A percentile compares a stretch with the other conserved stretches of the same genome.
Evolutionary conservation across 2,329 filamentous ascomycete species (phyloP).

Genomic region (Pezicula carpinea): DNA sequence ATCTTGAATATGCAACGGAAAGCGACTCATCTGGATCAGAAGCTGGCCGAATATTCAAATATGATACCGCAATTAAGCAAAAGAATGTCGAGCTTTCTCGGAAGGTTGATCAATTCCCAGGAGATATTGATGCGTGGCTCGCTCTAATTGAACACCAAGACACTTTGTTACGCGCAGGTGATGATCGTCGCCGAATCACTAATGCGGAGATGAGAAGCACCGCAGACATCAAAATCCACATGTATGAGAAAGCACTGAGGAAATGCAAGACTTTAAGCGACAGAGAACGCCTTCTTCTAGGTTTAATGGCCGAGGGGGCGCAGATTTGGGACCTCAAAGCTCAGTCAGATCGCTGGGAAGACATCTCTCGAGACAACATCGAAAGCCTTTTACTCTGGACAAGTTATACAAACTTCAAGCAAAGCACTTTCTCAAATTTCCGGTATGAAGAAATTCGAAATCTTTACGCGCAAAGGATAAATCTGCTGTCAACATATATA

Average conservation of each 20-base stretch:
- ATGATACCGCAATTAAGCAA: conserved; percentile 43
- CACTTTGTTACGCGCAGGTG: conserved; percentile 49
- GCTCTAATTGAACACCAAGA: conserved; percentile 77
- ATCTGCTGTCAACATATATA: conserved; percentile 34
- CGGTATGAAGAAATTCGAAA: conserved; percentile 61
- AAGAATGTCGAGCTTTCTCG: conserved; percentile 58
- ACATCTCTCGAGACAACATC: conserved; percentile 50
- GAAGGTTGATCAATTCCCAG: conserved; percentile 59
- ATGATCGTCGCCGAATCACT: conserved; percentile 43
- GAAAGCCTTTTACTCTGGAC: conserved; percentile 65
- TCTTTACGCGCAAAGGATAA: conserved; percentile 54
- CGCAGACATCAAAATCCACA: conserved; percentile 73
- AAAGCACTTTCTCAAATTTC: conserved; percentile 63
- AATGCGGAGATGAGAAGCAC: conserved; percentile 62
- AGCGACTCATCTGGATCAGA: conserved; percentile 33
- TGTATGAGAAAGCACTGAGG: conserved; percentile 72
- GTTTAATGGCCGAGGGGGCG: conserved; percentile 69
- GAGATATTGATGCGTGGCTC: conserved; percentile 70
- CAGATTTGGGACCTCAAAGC: conserved; percentile 66
- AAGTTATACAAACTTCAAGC: conserved; percentile 66
- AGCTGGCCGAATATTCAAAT: conserved; percentile 28
- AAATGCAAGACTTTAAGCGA: conserved; percentile 43
- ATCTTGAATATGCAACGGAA: conserved; percentile 42
- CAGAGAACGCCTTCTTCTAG: conserved; percentile 58
- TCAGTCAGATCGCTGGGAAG: conserved; percentile 60